A percentile compares a stretch with the other conserved stretches of the same genome.
These are phyloP conservation scores for Vanderwaltozyma polyspora DNA, from an alignment of 805 yeast species.

Conservation along the genomic window DNA sequence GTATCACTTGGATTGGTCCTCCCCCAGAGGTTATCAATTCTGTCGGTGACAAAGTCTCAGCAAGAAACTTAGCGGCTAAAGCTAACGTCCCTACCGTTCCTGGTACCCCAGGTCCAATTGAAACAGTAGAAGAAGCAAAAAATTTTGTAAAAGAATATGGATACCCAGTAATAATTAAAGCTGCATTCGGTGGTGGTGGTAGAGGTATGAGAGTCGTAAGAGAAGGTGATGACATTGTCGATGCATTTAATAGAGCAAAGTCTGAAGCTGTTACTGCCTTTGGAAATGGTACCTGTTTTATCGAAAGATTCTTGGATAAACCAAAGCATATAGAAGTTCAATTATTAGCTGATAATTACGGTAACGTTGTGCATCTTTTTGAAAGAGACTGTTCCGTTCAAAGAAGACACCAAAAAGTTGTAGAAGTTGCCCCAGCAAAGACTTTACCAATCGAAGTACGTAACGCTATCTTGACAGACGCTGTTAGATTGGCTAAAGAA, in stretches of 20 bases:
- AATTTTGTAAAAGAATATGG: slow-evolving; percentile 78
- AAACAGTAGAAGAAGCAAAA: slow-evolving; percentile 61
- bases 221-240: slow-evolving; percentile 86
- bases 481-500: slow-evolving; percentile 78
- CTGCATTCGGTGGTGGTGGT: slow-evolving; percentile 99
- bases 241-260: slow-evolving; percentile 87
- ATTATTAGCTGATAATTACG: slow-evolving; percentile 83
- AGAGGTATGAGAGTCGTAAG: slow-evolving; percentile 99
- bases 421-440: slow-evolving; percentile 96
- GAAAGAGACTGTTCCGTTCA: slow-evolving; percentile 99
- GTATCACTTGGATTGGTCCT: slow-evolving; percentile 96
- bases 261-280: slow-evolving; percentile 94
- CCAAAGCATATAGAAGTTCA: slow-evolving; percentile 99
- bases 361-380: slow-evolving; percentile 88
- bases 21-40: slow-evolving; percentile 76
- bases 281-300: slow-evolving; percentile 97
- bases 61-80: slow-evolving; percentile 72
- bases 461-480: slow-evolving; percentile 88
- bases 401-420: slow-evolving; percentile 98
- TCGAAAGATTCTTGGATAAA: slow-evolving; percentile 86
- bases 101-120: slow-evolving; percentile 97
- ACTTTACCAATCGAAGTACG: slow-evolving; percentile 74
- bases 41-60: slow-evolving; percentile 95
- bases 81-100: slow-evolving; percentile 91
- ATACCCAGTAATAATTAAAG: slow-evolving; percentile 92